phyloP scores from a whole-genome alignment of 176 grass and related monocot genomes.

The Oryza brachyantha region DNA sequence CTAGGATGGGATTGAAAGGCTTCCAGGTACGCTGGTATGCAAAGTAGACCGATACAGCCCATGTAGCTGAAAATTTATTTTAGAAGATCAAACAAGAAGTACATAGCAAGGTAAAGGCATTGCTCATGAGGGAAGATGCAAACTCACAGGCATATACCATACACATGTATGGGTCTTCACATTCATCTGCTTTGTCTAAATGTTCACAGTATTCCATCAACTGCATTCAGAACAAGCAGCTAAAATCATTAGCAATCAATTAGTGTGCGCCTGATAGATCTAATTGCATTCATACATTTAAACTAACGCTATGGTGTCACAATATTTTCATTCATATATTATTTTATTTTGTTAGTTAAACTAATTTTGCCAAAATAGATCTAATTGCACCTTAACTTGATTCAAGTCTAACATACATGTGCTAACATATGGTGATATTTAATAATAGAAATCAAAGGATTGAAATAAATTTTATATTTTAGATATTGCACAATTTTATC shows the following conservation, averaged over 20 bases:
- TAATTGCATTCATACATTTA: no score
- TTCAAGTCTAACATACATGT: no score
- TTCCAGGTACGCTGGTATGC: constrained; percentile 87
- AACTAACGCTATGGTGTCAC: no score
- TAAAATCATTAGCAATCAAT: constrained; percentile 25
- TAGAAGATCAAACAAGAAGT: constrained; percentile 26
- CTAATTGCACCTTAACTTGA: no score
- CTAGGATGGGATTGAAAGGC: constrained; percentile 96
- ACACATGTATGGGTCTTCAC: constrained; percentile 90
- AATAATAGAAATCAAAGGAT: no score
- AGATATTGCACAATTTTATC: no score
- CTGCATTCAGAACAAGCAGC: constrained; percentile 33
- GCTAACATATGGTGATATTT: no score
- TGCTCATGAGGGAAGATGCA: constrained; percentile 8
- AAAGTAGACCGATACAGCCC: constrained; percentile 87
- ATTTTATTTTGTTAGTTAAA: no score
- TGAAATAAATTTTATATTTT: no score
- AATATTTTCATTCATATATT: no score
- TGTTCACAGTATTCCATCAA: constrained; percentile 93
- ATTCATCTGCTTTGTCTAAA: constrained; percentile 95
- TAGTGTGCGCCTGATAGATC: no score
- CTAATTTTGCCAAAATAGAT: no score
- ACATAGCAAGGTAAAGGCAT: constrained; percentile 8
- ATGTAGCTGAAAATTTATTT: constrained; percentile 66
- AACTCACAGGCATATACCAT: constrained; percentile 87